Conservation (phyloP, 2,329 filamentous ascomycete genomes). For the Calonectria fujianensis region DNA sequence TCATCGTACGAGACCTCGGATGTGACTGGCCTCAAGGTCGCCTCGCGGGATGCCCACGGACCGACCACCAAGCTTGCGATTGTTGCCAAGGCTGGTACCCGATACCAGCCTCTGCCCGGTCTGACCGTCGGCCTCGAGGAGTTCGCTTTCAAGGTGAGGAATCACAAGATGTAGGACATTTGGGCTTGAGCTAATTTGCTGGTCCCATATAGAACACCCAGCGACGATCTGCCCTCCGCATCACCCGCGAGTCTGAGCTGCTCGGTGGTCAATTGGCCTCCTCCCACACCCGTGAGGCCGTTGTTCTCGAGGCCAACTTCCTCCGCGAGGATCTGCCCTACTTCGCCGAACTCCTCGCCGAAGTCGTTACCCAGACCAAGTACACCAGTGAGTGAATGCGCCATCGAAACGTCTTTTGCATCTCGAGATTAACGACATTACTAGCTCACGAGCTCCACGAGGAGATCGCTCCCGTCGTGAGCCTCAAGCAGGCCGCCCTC, state of each 20-base stretch:
- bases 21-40: conserved; percentile 91
- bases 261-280: conserved; percentile 92
- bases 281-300: conserved; percentile 93
- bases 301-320: conserved; percentile 96
- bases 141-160: conserved; percentile 94
- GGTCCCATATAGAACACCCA: conserved; percentile 81
- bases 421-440: conserved; percentile 40
- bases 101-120: conserved; percentile 93
- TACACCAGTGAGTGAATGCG: conserved; percentile 78
- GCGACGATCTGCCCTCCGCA: conserved; percentile 91
- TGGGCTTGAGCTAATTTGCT: conserved; percentile 68
- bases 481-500: conserved; percentile 84
- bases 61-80: conserved; percentile 93
- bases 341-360: conserved; percentile 95
- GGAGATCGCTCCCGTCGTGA: conserved; percentile 86
- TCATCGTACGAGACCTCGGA: conserved; percentile 93
- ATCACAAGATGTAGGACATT: conserved; percentile 37
- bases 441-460: conserved; percentile 93
- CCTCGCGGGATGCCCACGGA: conserved; percentile 90
- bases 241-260: conserved; percentile 95
- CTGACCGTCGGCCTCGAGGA: conserved; percentile 92
- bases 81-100: conserved; percentile 94
- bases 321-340: conserved; percentile 96
- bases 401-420: conserved; percentile 18
- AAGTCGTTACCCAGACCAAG: conserved; percentile 92